Evolutionary conservation across 768 basidiomycete genomes (phyloP).

Genomic region (Lactifluus pinguis): DNA sequence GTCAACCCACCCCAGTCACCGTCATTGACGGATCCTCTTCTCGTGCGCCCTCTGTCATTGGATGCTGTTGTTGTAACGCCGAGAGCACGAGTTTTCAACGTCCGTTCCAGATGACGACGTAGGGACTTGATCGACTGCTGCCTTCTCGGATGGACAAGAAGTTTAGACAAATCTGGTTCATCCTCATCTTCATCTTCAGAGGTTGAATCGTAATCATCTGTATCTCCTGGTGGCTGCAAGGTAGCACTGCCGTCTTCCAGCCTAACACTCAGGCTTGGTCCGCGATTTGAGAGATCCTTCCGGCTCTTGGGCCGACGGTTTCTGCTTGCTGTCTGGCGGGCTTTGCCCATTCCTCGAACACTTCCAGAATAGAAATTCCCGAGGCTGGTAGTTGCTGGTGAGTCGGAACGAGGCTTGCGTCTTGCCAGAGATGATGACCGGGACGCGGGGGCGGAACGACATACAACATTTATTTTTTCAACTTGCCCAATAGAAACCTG

Average conservation of each 20-base stretch:
- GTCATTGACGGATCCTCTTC: conserved; percentile 18
- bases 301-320: conserved; percentile 18
- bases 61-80: neutral
- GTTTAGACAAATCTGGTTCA: conserved; percentile 55
- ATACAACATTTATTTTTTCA: conserved; percentile 48
- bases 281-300: conserved; percentile 24
- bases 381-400: neutral
- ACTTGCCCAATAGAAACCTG: conserved; percentile 34
- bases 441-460: conserved; percentile 62
- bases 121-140: conserved; percentile 69
- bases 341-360: conserved; percentile 24
- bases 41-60: conserved; percentile 2
- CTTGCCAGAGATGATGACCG: conserved; percentile 40
- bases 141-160: conserved; percentile 62
- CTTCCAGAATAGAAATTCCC: conserved; percentile 16
- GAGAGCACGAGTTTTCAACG: neutral
- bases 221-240: conserved; percentile 22
- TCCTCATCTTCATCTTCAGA: conserved; percentile 39
- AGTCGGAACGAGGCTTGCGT: conserved; percentile 5
- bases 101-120: conserved; percentile 45
- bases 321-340: conserved; percentile 5
- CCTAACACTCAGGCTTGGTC: conserved; percentile 29
- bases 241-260: conserved; percentile 52
- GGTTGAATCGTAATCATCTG: conserved; percentile 20
- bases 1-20: conserved; percentile 11